phyloP scores from a whole-genome alignment of 306 rosid genomes.

The Styphnolobium japonicum region DNA sequence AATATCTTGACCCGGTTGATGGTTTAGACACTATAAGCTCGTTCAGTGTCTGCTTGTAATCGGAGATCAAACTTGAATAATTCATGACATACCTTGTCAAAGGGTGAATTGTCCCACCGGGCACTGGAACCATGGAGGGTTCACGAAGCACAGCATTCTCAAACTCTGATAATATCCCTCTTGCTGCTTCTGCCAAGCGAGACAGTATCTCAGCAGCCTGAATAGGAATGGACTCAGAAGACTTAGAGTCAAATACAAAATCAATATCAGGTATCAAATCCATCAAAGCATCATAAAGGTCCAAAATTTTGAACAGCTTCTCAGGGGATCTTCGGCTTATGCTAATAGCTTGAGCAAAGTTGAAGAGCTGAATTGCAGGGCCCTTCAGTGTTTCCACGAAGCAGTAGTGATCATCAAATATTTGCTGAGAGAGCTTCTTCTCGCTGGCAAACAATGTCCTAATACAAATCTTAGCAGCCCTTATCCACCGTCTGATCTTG shows the following conservation, averaged over 20 bases:
- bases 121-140: conserved; percentile 88
- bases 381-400: conserved; percentile 94
- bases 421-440: conserved; percentile 85
- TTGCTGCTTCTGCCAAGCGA: conserved; percentile 87
- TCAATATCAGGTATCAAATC: conserved; percentile 91
- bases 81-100: conserved; percentile 98
- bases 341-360: conserved; percentile 89
- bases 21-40: conserved; percentile 94
- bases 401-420: conserved; percentile 85
- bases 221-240: conserved; percentile 74
- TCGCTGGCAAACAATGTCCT: conserved; percentile 81
- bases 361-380: conserved; percentile 89
- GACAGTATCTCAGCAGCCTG: conserved; percentile 94
- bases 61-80: conserved; percentile 85
- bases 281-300: conserved; percentile 82
- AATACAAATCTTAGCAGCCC: conserved; percentile 78
- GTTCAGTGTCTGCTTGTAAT: conserved; percentile 75
- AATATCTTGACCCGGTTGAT: conserved; percentile 73
- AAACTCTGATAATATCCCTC: conserved; percentile 90
- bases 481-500: conserved; percentile 93
- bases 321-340: conserved; percentile 91
- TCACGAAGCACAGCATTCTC: conserved; percentile 91
- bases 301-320: conserved; percentile 88
- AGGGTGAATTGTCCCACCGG: conserved; percentile 96
- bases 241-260: conserved; percentile 79